A percentile compares a stretch with the other conserved stretches of the same genome.
phyloP scores from a whole-genome alignment of 192 early-diverging fungal species.

The Podila verticillata region DNA sequence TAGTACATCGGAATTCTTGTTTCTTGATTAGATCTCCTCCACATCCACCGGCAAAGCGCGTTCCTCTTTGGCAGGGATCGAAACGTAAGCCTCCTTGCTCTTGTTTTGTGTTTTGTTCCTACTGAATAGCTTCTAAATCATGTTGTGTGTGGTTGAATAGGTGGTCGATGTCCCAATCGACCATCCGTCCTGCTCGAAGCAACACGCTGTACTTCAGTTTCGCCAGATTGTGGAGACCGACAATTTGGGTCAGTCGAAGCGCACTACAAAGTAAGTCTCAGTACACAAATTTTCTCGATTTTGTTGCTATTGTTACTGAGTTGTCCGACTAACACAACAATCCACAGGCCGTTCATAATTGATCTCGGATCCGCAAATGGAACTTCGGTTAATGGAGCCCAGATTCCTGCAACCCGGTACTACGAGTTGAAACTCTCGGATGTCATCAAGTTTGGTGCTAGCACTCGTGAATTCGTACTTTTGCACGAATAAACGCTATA shows the following conservation, averaged over 20 bases:
- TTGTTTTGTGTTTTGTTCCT: too few species aligned
- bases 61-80: constrained; percentile 91
- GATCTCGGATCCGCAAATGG: constrained; percentile 95
- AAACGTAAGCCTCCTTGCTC: constrained; percentile 54
- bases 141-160: constrained; percentile 6
- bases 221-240: constrained; percentile 69
- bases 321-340: background rate
- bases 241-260: constrained; percentile 51
- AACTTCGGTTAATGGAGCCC: constrained; percentile 84
- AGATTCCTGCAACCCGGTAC: constrained; percentile 80
- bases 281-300: background rate
- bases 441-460: constrained; percentile 90
- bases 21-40: constrained; percentile 73
- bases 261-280: constrained; percentile 64
- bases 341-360: constrained; percentile 86
- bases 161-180: constrained; percentile 94
- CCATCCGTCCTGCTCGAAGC: constrained; percentile 94
- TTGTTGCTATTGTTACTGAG: constrained; percentile 8
- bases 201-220: constrained; percentile 94
- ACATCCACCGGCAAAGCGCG: constrained; percentile 86
- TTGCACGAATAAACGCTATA: constrained; percentile 59
- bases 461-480: constrained; percentile 92
- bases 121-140: too few species aligned
- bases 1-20: background rate
- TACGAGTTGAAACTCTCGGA: constrained; percentile 87